phyloP scores from a whole-genome alignment of 2,329 filamentous ascomycete genomes.

The Fusarium heterosporum region DNA sequence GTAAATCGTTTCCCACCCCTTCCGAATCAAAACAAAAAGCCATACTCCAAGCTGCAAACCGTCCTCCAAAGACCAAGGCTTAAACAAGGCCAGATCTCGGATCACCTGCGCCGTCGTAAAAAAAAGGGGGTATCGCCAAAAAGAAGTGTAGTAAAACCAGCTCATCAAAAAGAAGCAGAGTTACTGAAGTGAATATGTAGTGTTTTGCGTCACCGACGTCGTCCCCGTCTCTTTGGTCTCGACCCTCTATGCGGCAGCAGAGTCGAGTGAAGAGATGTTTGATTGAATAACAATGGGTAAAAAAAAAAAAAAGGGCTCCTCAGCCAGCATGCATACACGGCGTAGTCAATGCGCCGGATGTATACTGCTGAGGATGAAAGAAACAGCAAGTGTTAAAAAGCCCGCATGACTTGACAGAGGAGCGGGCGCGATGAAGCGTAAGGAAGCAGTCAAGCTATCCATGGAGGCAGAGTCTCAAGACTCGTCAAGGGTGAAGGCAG shows the following conservation, averaged over 20 bases:
- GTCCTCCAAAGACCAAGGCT: constrained; percentile 28
- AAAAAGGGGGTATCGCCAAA: constrained; percentile 52
- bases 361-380: constrained; percentile 42
- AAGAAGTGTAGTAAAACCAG: constrained; percentile 47
- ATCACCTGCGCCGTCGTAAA: constrained; percentile 42
- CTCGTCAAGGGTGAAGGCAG: constrained; percentile 45
- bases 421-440: constrained; percentile 46
- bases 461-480: constrained; percentile 41
- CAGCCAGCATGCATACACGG: constrained; percentile 43
- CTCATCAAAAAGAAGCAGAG: constrained; percentile 42
- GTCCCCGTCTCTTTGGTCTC: constrained; percentile 41
- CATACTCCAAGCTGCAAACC: constrained; percentile 50
- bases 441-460: constrained; percentile 45
- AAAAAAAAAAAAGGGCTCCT: constrained; percentile 36
- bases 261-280: constrained; percentile 45
- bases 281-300: constrained; percentile 36
- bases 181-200: constrained; percentile 43
- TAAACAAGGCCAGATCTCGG: constrained; percentile 11
- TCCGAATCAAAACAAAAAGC: constrained; percentile 46
- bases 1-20: constrained; percentile 44
- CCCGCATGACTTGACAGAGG: constrained; percentile 30
- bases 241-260: constrained; percentile 42
- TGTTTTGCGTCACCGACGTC: constrained; percentile 43
- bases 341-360: constrained; percentile 48
- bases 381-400: constrained; percentile 40